These are phyloP conservation scores for Fraxinus platypoda DNA, from an alignment of 305 asterid species.

Conservation along the genomic window DNA sequence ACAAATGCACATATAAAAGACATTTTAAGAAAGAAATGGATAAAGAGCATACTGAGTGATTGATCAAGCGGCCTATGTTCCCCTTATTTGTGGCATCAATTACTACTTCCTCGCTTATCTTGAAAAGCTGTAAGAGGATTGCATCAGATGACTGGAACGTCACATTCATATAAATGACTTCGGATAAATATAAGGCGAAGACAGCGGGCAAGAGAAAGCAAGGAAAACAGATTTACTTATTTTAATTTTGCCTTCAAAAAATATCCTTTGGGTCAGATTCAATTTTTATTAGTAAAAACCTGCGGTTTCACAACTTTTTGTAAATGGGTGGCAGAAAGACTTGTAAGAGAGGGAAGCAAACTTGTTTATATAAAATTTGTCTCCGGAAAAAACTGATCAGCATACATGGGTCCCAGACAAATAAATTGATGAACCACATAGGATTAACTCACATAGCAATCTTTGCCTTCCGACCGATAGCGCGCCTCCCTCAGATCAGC, in stretches of 20 bases:
- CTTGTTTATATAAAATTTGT: background rate
- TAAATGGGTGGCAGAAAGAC: background rate
- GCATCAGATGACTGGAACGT: slow-evolving; percentile 20
- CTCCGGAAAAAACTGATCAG: background rate
- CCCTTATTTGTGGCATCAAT: slow-evolving; percentile 91
- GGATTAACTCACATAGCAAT: slow-evolving; percentile 82
- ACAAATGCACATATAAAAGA: background rate
- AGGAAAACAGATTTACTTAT: background rate
- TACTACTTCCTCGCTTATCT: slow-evolving; percentile 89
- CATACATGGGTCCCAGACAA: background rate
- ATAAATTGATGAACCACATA: background rate
- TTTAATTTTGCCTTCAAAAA: background rate
- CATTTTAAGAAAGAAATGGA: slow-evolving; percentile 1
- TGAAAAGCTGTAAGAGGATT: slow-evolving; percentile 71
- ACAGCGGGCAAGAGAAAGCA: background rate
- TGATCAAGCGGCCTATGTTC: slow-evolving; percentile 91
- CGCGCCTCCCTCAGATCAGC: slow-evolving; percentile 87
- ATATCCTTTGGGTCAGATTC: background rate
- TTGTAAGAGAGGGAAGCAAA: background rate
- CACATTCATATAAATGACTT: background rate
- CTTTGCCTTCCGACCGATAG: slow-evolving; percentile 75
- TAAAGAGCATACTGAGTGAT: slow-evolving; percentile 76
- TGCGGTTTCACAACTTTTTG: background rate
- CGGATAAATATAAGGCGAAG: background rate
- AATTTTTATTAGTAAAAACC: background rate